Evolutionary conservation across 2,329 filamentous ascomycete genomes (phyloP).

Genomic region (Fusarium sterilihyphosum): DNA sequence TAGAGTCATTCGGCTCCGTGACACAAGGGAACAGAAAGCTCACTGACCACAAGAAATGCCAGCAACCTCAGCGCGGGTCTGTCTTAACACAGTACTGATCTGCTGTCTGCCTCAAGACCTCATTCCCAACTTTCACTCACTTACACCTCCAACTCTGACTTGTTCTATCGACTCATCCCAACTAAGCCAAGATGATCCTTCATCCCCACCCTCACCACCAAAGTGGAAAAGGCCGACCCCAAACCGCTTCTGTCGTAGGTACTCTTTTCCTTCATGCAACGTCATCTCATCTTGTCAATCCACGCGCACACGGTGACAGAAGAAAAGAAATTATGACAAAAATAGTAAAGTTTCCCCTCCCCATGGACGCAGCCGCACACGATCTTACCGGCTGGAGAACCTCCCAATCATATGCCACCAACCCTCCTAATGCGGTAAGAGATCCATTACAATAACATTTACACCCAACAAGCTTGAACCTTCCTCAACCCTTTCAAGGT

Average conservation of each 20-base stretch:
- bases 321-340: slow-evolving; percentile 35
- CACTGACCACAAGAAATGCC: not conserved
- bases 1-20: not conserved
- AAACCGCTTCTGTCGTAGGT: slow-evolving; percentile 29
- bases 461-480: not conserved
- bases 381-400: not conserved
- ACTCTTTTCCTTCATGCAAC: slow-evolving; percentile 8
- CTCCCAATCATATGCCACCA: slow-evolving; percentile 32
- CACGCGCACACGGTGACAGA: not conserved
- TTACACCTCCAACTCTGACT: not conserved
- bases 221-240: slow-evolving; percentile 35
- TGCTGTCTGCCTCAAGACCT: not conserved
- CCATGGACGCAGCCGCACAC: not conserved
- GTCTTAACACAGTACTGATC: not conserved
- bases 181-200: slow-evolving; percentile 7
- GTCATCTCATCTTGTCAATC: slow-evolving; percentile 14
- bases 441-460: not conserved
- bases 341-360: slow-evolving; percentile 48
- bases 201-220: slow-evolving; percentile 33
- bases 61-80: not conserved
- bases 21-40: not conserved
- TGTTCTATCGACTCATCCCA: not conserved
- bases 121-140: not conserved
- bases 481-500: slow-evolving; percentile 25
- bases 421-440: slow-evolving; percentile 33